These are phyloP conservation scores for Raphanus hybrid DNA, from an alignment of 441 rosid species.

Conservation along the genomic window DNA sequence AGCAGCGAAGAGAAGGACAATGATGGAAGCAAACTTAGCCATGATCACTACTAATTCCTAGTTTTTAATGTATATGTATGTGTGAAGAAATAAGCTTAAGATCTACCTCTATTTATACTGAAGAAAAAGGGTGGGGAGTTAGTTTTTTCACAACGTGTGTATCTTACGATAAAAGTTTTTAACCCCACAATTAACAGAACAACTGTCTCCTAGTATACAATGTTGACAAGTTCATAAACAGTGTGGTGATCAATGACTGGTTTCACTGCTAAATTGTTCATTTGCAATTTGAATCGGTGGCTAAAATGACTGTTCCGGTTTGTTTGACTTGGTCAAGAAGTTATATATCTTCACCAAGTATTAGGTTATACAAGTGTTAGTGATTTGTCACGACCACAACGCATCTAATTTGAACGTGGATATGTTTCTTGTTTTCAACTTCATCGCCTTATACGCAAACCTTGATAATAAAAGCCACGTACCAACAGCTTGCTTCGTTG, in stretches of 20 bases:
- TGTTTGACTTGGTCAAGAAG: conserved; percentile 9
- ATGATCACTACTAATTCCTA: conserved; percentile 1
- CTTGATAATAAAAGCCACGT: conserved; percentile 28
- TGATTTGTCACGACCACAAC: not conserved
- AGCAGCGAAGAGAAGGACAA: conserved; percentile 7
- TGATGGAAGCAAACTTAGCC: conserved; percentile 27
- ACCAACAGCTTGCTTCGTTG: conserved; percentile 13
- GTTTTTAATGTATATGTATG: conserved; percentile 5
- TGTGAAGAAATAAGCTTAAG: not conserved
- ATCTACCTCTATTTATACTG: conserved; percentile 16
- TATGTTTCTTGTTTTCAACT: conserved; percentile 1
- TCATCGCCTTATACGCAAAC: conserved; percentile 2
- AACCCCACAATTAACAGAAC: not conserved
- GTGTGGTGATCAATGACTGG: conserved; percentile 21
- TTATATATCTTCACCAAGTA: not conserved
- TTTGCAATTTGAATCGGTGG: conserved; percentile 13
- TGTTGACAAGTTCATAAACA: not conserved
- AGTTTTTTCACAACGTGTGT: not conserved
- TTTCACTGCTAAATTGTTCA: not conserved
- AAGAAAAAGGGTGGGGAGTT: not conserved
- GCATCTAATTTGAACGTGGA: not conserved
- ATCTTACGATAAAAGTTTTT: not conserved
- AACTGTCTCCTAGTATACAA: not conserved
- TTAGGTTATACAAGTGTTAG: conserved; percentile 2
- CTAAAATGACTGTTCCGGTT: not conserved